phyloP scores from a whole-genome alignment of 2,329 filamentous ascomycete genomes.

The Ophiocordyceps australis region DNA sequence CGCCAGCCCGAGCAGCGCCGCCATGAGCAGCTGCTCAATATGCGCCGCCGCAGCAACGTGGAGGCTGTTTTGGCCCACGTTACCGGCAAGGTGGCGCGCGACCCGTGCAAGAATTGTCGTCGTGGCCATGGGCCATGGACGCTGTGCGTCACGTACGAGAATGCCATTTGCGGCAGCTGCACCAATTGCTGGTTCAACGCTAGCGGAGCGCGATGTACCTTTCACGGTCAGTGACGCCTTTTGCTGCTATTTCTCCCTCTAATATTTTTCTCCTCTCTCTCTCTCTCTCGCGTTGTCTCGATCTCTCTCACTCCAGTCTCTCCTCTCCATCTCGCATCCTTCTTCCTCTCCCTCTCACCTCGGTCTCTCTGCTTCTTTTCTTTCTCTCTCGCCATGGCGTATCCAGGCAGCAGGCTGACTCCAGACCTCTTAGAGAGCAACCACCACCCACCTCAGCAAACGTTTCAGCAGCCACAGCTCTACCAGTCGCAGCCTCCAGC shows the following conservation, averaged over 20 bases:
- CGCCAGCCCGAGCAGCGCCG: slow-evolving; percentile 33
- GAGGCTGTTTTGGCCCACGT: slow-evolving; percentile 40
- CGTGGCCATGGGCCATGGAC: slow-evolving; percentile 43
- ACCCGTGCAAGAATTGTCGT: slow-evolving; percentile 40
- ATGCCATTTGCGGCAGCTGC: slow-evolving; percentile 42
- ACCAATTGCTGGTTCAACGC: slow-evolving; percentile 48
- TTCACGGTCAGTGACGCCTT: slow-evolving; percentile 29
- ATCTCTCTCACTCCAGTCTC: background rate
- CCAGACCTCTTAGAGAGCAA: too few species aligned
- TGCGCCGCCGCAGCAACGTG: slow-evolving; percentile 38
- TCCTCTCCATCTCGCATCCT: background rate
- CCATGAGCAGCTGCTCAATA: slow-evolving; percentile 33
- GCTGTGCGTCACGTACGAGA: slow-evolving; percentile 37
- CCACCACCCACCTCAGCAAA: background rate
- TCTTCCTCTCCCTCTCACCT: background rate
- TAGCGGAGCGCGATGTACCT: slow-evolving; percentile 38
- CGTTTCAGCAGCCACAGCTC: background rate
- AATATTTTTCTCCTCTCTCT: background rate
- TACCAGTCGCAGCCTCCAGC: background rate
- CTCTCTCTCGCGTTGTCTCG: background rate
- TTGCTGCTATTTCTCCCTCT: background rate
- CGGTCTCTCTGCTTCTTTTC: background rate
- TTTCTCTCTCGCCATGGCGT: background rate
- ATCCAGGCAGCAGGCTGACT: too few species aligned
- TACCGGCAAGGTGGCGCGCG: slow-evolving; percentile 25